phyloP scores from a whole-genome alignment of 768 basidiomycete genomes.

The Xanthoconium purpureum region DNA sequence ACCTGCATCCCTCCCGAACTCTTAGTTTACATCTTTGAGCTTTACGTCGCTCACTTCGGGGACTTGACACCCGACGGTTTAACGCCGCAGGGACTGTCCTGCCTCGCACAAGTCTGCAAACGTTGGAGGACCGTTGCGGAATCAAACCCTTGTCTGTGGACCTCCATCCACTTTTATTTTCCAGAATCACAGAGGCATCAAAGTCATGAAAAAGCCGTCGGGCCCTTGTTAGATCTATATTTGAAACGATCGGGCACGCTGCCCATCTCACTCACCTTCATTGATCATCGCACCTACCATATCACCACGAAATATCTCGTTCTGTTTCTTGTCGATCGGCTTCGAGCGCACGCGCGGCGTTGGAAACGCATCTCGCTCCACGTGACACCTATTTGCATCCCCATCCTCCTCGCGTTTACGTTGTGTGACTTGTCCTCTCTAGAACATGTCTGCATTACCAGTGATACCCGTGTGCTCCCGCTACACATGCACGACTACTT shows the following conservation, averaged over 20 bases:
- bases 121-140: conserved; percentile 15
- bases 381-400: conserved; percentile 9
- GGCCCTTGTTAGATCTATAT: conserved; percentile 3
- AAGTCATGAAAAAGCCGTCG: background rate
- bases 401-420: conserved; percentile 13
- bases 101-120: conserved; percentile 19
- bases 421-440: conserved; percentile 13
- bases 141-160: conserved; percentile 20
- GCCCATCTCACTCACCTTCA: conserved; percentile 18
- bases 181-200: background rate
- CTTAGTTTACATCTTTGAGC: conserved; percentile 23
- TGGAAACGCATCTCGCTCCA: conserved; percentile 17
- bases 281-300: conserved; percentile 17
- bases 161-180: conserved; percentile 17
- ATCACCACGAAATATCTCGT: conserved; percentile 4
- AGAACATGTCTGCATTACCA: conserved; percentile 11
- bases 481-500: too few species aligned
- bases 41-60: background rate
- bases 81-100: background rate
- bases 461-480: background rate
- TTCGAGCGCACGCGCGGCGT: conserved; percentile 15
- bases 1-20: conserved; percentile 32
- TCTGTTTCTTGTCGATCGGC: conserved; percentile 10
- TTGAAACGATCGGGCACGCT: conserved; percentile 14
- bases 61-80: background rate